Percentiles rank a stretch among this genome's conserved stretches.
phyloP scores from a whole-genome alignment of 345 rosid genomes.

The Boechera divaricarpa region DNA sequence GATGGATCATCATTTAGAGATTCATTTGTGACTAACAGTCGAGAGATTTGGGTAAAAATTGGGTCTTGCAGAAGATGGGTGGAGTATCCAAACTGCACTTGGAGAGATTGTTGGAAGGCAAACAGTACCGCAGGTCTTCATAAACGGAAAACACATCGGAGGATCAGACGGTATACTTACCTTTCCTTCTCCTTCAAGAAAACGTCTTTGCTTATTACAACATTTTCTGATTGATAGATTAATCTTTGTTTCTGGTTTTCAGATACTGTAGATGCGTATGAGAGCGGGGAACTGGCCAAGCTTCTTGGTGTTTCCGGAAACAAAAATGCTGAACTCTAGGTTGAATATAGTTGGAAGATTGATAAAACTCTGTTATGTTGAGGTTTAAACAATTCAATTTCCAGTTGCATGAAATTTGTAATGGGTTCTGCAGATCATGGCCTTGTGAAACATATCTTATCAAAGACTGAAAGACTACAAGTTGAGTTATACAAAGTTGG shows the following conservation, averaged over 20 bases:
- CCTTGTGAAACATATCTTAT: constrained; percentile 10
- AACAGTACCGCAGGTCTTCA: constrained; percentile 94
- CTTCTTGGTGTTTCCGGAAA: constrained; percentile 60
- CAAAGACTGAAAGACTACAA: constrained; percentile 5
- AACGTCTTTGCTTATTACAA: constrained; percentile 19
- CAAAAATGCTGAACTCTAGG: constrained; percentile 54
- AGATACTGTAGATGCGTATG: constrained; percentile 82
- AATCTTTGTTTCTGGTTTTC: constrained; percentile 36
- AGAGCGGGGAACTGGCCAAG: constrained; percentile 72
- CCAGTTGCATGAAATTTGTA: constrained; percentile 32
- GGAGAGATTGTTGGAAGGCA: constrained; percentile 66
- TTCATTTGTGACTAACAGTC: neutral
- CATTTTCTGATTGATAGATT: neutral
- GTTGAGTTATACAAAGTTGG: constrained; percentile 24
- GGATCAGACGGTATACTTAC: constrained; percentile 79
- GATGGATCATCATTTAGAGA: neutral
- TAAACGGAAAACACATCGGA: constrained; percentile 83
- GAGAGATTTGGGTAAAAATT: neutral
- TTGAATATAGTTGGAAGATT: constrained; percentile 12
- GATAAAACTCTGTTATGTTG: constrained; percentile 19
- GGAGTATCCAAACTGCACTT: constrained; percentile 70
- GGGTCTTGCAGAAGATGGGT: constrained; percentile 69
- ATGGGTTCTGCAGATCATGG: neutral
- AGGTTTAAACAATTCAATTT: constrained; percentile 33
- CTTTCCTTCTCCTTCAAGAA: neutral